Percentiles rank a stretch among this genome's conserved stretches.
Conservation (phyloP, 768 basidiomycete species). For the Wakefieldia striispora region DNA sequence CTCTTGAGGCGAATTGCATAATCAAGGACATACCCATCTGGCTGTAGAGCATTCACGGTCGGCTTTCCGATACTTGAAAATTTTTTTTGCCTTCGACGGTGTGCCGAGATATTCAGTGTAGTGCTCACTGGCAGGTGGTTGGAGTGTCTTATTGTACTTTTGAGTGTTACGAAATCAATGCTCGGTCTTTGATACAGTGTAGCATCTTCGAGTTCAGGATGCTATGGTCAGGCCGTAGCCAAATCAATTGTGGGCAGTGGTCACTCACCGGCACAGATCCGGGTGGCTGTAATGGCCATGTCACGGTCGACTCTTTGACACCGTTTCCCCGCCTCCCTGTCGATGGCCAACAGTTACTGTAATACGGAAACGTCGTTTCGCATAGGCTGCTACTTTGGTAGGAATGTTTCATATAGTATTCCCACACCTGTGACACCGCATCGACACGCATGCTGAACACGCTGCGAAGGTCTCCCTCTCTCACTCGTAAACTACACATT, state of each 20-base stretch:
- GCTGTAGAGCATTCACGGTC: not conserved
- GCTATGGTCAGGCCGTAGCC: no score
- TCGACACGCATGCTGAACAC: constrained; percentile 16
- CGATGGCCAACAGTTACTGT: no score
- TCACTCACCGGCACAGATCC: no score
- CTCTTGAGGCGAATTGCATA: not conserved
- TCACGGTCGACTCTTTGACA: no score
- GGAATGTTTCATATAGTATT: not conserved
- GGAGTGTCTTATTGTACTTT: constrained; percentile 8
- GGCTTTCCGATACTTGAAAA: constrained; percentile 10
- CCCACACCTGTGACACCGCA: constrained; percentile 2
- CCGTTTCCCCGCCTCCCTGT: no score
- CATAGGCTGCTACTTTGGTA: no score
- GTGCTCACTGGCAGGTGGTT: constrained; percentile 5
- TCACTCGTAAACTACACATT: constrained; percentile 15
- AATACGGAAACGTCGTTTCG: no score
- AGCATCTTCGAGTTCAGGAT: no score
- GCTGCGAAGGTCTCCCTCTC: constrained; percentile 12
- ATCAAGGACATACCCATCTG: constrained; percentile 13
- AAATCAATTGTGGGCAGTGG: no score
- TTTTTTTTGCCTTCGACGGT: not conserved
- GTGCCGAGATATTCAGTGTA: constrained; percentile 19
- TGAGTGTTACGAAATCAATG: no score
- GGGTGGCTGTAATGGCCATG: no score
- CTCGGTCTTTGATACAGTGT: no score